Evolutionary conservation across 768 basidiomycete genomes (phyloP).

Genomic region (Pulveroboletus ravenelii): DNA sequence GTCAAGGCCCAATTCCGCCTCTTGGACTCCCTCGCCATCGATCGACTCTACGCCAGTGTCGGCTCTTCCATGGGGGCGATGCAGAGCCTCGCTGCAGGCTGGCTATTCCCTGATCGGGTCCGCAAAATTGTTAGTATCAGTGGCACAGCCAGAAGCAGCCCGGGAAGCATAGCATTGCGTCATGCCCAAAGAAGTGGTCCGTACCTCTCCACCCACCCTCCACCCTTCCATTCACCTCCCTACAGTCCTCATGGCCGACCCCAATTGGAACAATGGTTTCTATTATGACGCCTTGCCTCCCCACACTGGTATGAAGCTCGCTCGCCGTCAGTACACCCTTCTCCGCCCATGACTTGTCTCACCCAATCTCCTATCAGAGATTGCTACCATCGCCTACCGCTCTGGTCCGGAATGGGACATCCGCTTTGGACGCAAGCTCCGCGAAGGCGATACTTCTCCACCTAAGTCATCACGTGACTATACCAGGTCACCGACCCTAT

Average conservation of each 20-base stretch:
- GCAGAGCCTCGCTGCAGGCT: constrained; percentile 95
- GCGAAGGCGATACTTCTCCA: constrained; percentile 23
- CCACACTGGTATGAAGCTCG: constrained; percentile 97
- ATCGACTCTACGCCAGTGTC: constrained; percentile 87
- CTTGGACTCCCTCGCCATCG: constrained; percentile 77
- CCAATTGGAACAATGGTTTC: constrained; percentile 98
- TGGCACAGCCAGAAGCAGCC: constrained; percentile 88
- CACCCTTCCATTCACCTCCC: constrained; percentile 2
- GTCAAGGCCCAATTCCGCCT: constrained; percentile 87
- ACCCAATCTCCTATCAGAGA: constrained; percentile 51
- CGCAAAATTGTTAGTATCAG: constrained; percentile 91
- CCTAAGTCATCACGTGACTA: constrained; percentile 4
- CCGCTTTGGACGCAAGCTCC: constrained; percentile 84
- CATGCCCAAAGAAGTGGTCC: constrained; percentile 93
- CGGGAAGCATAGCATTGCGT: constrained; percentile 91
- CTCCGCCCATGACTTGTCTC: background rate
- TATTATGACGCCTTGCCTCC: constrained; percentile 96
- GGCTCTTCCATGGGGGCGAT: constrained; percentile 97
- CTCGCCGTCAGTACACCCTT: constrained; percentile 66
- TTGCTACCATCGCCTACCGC: constrained; percentile 97
- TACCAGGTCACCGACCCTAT: constrained; percentile 62
- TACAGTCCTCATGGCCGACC: constrained; percentile 96
- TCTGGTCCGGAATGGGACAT: constrained; percentile 99
- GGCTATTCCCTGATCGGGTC: constrained; percentile 85
- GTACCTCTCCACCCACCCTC: background rate